A percentile compares a stretch with the other conserved stretches of the same genome.
Conservation (phyloP, 306 rosid genomes). For the Cucurbita argyrosperma region DNA sequence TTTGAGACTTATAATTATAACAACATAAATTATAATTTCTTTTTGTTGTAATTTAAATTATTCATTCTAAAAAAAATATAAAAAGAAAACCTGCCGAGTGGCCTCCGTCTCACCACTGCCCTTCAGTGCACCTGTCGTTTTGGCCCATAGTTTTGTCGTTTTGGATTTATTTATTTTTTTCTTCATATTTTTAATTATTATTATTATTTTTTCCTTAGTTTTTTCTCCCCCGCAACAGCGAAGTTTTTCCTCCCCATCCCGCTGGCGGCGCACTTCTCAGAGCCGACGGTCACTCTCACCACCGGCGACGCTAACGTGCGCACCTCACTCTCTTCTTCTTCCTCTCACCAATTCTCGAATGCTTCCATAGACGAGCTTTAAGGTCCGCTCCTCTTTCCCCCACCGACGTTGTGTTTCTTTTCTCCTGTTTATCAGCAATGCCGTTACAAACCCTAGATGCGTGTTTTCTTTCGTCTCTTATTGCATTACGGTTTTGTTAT, state of each 20-base stretch:
- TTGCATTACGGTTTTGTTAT: not conserved
- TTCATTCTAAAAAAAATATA: no score
- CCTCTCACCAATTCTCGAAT: slow-evolving; percentile 4
- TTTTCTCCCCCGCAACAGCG: not conserved
- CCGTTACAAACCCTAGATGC: slow-evolving; percentile 24
- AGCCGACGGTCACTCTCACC: slow-evolving; percentile 16
- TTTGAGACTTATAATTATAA: no score
- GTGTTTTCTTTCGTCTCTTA: not conserved
- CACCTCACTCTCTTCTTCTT: slow-evolving; percentile 21
- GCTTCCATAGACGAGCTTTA: slow-evolving; percentile 13
- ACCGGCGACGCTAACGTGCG: slow-evolving; percentile 35
- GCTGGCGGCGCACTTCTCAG: slow-evolving; percentile 37
- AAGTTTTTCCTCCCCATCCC: not conserved
- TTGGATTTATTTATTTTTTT: not conserved
- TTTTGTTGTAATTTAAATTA: no score
- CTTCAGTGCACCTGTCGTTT: not conserved
- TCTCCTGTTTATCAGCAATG: slow-evolving; percentile 12
- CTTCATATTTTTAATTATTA: not conserved
- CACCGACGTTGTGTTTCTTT: not conserved
- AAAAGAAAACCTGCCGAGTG: not conserved
- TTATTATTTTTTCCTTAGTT: not conserved
- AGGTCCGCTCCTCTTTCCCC: slow-evolving; percentile 15
- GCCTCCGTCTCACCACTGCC: slow-evolving; percentile 6
- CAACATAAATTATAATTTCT: no score
- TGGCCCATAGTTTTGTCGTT: not conserved